These are phyloP conservation scores for Pachysolen tannophilus DNA, from an alignment of 805 yeast genomes.

Conservation along the genomic window DNA sequence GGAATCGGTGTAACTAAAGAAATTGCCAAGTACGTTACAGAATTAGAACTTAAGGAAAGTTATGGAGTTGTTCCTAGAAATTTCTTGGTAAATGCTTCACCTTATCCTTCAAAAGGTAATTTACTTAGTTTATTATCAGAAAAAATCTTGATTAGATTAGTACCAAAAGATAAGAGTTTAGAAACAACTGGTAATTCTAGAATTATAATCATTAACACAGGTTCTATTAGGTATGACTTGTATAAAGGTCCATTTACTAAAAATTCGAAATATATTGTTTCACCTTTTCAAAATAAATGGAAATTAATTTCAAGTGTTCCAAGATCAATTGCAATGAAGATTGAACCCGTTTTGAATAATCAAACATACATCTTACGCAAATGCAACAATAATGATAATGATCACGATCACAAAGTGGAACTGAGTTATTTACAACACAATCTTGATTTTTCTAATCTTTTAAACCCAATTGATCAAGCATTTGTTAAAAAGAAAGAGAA, in stretches of 20 bases:
- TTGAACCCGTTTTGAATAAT: constrained; percentile 51
- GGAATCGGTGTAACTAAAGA: constrained; percentile 43
- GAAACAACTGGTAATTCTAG: constrained; percentile 26
- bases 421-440: constrained; percentile 4
- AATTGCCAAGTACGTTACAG: constrained; percentile 34
- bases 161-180: constrained; percentile 17
- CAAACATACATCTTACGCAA: constrained; percentile 33
- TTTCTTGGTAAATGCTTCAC: constrained; percentile 62
- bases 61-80: constrained; percentile 62
- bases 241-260: constrained; percentile 77
- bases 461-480: constrained; percentile 10
- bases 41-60: constrained; percentile 43
- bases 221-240: constrained; percentile 80
- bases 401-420: constrained; percentile 1
- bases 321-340: constrained; percentile 40
- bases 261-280: constrained; percentile 73
- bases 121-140: constrained; percentile 52
- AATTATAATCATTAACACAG: constrained; percentile 70
- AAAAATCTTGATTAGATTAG: constrained; percentile 41
- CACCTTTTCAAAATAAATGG: constrained; percentile 85
- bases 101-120: constrained; percentile 44
- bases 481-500: constrained; percentile 8
- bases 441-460: not conserved
- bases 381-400: not conserved
- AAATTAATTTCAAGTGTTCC: constrained; percentile 53